Base-by-base conservation (phyloP, 139 green algal species). In the Chara braunii region DNA sequence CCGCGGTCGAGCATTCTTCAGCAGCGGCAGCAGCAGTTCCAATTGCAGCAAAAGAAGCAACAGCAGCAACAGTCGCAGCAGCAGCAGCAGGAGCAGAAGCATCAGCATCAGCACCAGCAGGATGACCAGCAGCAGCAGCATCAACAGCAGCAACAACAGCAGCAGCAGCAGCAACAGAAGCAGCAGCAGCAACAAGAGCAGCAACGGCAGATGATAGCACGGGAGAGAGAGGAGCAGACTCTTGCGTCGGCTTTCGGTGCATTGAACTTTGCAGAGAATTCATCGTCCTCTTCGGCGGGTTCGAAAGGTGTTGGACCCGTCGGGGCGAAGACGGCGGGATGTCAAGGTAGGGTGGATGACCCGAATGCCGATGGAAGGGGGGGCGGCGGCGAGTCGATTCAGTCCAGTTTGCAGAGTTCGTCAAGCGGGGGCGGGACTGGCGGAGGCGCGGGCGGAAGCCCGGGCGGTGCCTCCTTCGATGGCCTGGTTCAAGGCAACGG, bases 111-210 rank as follows among this genome's bases (percentile, higher is more conserved):
- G 9, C n/a, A 37, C 29, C 52, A 26, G 52, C 32, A 60, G 18
- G 32, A 37, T 4, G 26, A 23, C 42, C 23, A 26, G 2, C 50
- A 68, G 50, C 33, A 68, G 45, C 34, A 67, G 59, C 33, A 50
- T 44, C 43, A 68, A 24, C 34, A 68, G 45, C 59, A 61, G 45
- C 59, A 68, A 29, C 59, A 52, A 29, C 30, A 65, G 32, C 34
- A 37, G 56, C 56, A 65, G 43, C 34, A 68, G 45, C 31, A 18
- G 30, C 26, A 23, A 26, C 43, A 68, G 45, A 44, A 58, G 30
- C 1, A 68, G 30, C 6, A 6, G 59, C 48, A 68, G 3, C 45
- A 26, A 54, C 30, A 54, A 54, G 26, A 54, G 31, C 14, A 28
- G 31, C 45, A 54, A 12, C 26, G 7, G n/a, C n/a, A n/a, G n/a